Base-by-base conservation (phyloP, 768 basidiomycete genomes). In the Boletus rubroflammeus region DNA sequence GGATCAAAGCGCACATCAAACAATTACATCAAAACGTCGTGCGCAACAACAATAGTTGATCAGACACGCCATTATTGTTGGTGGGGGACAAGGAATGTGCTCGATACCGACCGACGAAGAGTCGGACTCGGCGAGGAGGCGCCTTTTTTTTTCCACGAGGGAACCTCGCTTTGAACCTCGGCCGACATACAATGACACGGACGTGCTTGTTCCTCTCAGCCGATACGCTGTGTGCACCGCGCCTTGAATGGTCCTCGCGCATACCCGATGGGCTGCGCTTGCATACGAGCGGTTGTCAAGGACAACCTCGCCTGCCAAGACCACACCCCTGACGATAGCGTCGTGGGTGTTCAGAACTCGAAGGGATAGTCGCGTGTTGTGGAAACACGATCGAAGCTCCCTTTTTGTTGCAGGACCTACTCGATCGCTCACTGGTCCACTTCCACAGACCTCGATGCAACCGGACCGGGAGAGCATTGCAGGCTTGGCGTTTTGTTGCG, bases 361-460 rank as follows among this genome's bases (percentile, higher is more conserved):
- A 17, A 34, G 32, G 17, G 39, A 34, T 1, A 15, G 38, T 0
- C 0, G 47, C 39, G 3, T 51, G 48, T 40, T 34, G 6, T 28
- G 36, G 40, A 44, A 11, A 28, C 11, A 26, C 11, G 48, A 39
- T 29, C 41, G 40, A 14, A 3, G 35, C 3, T 45, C 5, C 39
- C 14, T 10, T 36, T 10, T 25, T 51, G 28, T 43, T 43, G 35
- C n/a, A 13, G 26, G 34, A 41, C 31, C 17, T 17, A 28, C n/a
- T 48, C 28, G 13, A 38, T 29, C 17, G 40, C 32, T 42, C 32
- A 19, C 28, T 32, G 17, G 9, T 9, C 21, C 25, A 38, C 31
- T 28, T 23, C n/a, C 34, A 42, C 29, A 26, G 31, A 38, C 54
- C 59, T 60, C 47, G 53, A 47, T 51, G 59, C 26, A 51, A 49